Conservation (phyloP, 306 rosid species). For the Acacia confusa region DNA sequence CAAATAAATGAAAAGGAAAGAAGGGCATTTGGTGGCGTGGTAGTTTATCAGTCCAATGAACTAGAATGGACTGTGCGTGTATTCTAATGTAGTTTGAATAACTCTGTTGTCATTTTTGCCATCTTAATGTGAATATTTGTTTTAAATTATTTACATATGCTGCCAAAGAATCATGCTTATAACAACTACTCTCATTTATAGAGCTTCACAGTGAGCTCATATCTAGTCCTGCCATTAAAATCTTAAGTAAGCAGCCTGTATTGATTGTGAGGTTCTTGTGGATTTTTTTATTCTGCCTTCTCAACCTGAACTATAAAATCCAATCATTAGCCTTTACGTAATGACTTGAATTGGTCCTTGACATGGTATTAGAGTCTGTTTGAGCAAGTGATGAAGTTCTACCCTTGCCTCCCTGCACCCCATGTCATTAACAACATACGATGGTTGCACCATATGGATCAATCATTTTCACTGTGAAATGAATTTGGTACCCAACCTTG, state of each 20-base stretch:
- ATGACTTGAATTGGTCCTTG: neutral
- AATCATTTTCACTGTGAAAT: neutral
- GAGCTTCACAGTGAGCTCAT: neutral
- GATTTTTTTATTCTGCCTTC: neutral
- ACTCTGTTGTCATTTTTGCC: neutral
- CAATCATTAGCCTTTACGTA: neutral
- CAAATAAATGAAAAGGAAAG: conserved; percentile 1
- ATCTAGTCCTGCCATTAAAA: neutral
- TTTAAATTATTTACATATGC: neutral
- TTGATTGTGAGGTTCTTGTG: neutral
- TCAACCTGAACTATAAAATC: neutral
- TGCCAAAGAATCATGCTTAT: neutral
- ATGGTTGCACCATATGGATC: neutral
- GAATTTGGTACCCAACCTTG: neutral
- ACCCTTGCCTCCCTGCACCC: neutral
- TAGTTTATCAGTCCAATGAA: neutral
- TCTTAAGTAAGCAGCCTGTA: neutral
- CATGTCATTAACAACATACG: neutral
- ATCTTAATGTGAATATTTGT: neutral
- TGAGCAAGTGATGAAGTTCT: neutral
- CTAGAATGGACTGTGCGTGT: conserved; percentile 11
- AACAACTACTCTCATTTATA: neutral
- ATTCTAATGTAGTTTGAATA: neutral
- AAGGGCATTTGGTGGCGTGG: neutral
- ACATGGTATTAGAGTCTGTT: neutral